Conservation (phyloP, 179 eudicot species). For the Pouteria campechiana region DNA sequence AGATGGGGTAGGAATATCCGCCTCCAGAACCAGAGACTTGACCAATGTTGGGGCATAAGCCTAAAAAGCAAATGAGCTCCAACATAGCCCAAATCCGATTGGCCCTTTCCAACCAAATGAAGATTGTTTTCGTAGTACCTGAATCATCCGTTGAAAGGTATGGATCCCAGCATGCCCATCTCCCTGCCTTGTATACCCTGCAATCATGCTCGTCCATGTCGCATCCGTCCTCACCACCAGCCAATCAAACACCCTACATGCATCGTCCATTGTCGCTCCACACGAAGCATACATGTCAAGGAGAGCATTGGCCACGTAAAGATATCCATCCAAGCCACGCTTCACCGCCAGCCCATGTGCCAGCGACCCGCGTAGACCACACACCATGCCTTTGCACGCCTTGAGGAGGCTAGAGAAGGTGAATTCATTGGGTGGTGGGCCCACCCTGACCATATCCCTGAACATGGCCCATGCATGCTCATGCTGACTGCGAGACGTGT, state of each 20-base stretch:
- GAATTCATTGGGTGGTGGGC: conserved; percentile 33
- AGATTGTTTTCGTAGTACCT: too few relatives aligned
- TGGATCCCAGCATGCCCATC: conserved; percentile 30
- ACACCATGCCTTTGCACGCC: conserved; percentile 52
- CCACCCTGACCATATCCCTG: conserved; percentile 40
- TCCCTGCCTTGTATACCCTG: conserved; percentile 56
- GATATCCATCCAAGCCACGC: conserved; percentile 33
- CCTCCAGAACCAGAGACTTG: too few relatives aligned
- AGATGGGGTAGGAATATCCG: too few relatives aligned
- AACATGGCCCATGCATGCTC: conserved; percentile 39
- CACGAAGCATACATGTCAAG: conserved; percentile 63
- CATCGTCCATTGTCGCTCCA: conserved; percentile 35
- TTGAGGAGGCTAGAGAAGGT: conserved; percentile 54
- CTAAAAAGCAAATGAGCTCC: conserved; percentile 34
- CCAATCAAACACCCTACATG: conserved; percentile 31
- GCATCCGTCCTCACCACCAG: conserved; percentile 31
- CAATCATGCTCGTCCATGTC: conserved; percentile 64
- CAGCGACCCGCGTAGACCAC: conserved; percentile 25
- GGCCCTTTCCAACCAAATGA: too few relatives aligned
- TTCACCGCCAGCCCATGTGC: conserved; percentile 49
- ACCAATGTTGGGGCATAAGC: too few relatives aligned
- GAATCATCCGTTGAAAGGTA: conserved; percentile 12
- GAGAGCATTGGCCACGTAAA: conserved; percentile 52
- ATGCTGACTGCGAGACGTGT: conserved; percentile 30
- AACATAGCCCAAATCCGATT: too few relatives aligned